Conservation (phyloP, 352 stramenopile species). For the Pythium guiyangense region DNA sequence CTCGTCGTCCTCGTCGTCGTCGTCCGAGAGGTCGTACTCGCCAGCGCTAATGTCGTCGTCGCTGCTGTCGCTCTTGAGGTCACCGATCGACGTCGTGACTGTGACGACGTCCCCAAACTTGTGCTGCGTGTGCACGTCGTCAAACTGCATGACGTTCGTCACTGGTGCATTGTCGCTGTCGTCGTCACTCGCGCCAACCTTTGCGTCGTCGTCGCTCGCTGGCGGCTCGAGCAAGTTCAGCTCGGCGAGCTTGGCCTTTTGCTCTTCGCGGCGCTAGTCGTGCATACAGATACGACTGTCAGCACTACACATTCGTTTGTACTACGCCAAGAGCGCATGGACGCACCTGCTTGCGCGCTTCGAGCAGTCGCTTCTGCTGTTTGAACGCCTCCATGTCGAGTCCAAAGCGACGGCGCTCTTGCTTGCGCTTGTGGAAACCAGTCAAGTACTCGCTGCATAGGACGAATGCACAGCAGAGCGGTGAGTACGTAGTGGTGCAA, state of each 20-base stretch:
- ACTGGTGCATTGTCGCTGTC: constrained; percentile 26
- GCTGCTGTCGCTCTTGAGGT: constrained; percentile 72
- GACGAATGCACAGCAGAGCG: neutral
- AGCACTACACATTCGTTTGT: neutral
- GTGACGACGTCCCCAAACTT: constrained; percentile 87
- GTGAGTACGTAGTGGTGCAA: neutral
- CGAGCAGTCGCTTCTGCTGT: constrained; percentile 77
- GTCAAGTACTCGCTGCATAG: constrained; percentile 73
- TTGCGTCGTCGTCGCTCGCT: constrained; percentile 26
- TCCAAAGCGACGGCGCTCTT: constrained; percentile 80
- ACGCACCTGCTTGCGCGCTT: constrained; percentile 70
- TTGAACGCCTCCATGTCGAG: constrained; percentile 89
- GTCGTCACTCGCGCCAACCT: constrained; percentile 24
- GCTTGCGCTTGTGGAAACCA: constrained; percentile 85
- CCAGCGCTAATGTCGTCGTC: constrained; percentile 64
- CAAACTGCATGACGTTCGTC: constrained; percentile 73
- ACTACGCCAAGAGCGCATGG: neutral
- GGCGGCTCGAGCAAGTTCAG: constrained; percentile 45
- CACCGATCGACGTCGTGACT: constrained; percentile 79
- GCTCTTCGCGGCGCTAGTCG: constrained; percentile 56
- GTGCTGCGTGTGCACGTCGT: constrained; percentile 75
- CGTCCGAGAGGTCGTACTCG: constrained; percentile 45
- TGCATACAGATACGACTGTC: neutral
- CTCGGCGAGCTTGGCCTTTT: constrained; percentile 60
- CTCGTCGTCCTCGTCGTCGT: constrained; percentile 27